A percentile compares a stretch with the other conserved stretches of the same genome.
Evolutionary conservation across 2,329 filamentous ascomycete genomes (phyloP).

Genomic region (Calonectria pseudoreteaudii): DNA sequence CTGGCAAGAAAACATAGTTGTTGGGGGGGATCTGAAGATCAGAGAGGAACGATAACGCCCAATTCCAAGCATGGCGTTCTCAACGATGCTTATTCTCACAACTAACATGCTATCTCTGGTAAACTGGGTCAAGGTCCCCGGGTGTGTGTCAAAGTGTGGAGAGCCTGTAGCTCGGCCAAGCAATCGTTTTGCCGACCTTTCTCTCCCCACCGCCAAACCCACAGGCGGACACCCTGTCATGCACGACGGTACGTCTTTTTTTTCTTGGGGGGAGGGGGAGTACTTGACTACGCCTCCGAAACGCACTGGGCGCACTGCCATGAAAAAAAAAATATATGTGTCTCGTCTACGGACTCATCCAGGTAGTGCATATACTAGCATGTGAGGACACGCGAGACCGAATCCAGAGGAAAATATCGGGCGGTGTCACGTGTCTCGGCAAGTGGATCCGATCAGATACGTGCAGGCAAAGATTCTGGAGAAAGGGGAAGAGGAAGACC

Average conservation of each 20-base stretch:
- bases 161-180: conserved; percentile 9
- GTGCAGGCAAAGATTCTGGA: conserved; percentile 1
- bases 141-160: background rate
- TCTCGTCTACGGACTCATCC: background rate
- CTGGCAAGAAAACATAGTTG: background rate
- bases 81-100: conserved; percentile 7
- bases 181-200: conserved; percentile 13
- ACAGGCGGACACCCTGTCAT: conserved; percentile 2
- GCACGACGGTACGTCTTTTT: conserved; percentile 5
- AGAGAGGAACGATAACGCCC: background rate
- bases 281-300: conserved; percentile 1
- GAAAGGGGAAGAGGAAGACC: background rate
- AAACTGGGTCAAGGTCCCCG: background rate
- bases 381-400: conserved; percentile 18
- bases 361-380: conserved; percentile 2
- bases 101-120: conserved; percentile 9
- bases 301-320: background rate
- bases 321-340: background rate
- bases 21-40: background rate
- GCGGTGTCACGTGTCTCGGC: conserved; percentile 10
- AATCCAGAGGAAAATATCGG: conserved; percentile 10
- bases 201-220: background rate
- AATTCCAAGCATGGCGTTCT: background rate
- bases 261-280: too few species aligned
- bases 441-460: conserved; percentile 3